Evolutionary conservation across 768 basidiomycete genomes (phyloP).

Genomic region (Cantharellus cinnabarinus): DNA sequence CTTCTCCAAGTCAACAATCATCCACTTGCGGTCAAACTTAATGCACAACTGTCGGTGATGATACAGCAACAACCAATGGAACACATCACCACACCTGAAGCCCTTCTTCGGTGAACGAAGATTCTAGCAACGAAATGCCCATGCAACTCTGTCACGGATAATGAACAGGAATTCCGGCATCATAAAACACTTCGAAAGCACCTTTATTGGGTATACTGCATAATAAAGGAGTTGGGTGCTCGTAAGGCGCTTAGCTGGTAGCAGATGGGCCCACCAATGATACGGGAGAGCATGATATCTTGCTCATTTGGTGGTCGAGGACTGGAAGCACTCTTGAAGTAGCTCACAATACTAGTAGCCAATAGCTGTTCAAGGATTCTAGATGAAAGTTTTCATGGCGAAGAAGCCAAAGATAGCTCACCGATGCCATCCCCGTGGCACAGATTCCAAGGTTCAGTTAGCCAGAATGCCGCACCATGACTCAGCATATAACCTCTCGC

Average conservation of each 20-base stretch:
- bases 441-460: too few species aligned
- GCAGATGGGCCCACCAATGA: neutral
- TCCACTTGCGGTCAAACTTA: neutral
- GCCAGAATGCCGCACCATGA: too few species aligned
- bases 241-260: too few species aligned
- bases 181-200: neutral
- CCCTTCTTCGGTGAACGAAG: neutral
- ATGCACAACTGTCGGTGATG: neutral
- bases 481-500: too few species aligned
- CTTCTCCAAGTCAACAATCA: neutral
- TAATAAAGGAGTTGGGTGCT: too few species aligned
- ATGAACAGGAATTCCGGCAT: neutral
- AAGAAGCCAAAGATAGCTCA: too few species aligned
- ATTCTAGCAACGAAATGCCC: neutral
- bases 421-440: too few species aligned
- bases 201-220: neutral
- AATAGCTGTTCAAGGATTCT: too few species aligned
- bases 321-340: neutral
- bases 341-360: too few species aligned
- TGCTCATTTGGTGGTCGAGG: neutral
- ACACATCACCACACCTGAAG: neutral
- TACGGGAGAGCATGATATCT: neutral
- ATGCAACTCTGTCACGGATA: neutral
- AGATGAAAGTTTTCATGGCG: too few species aligned
- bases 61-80: neutral